Percentiles rank a stretch among this genome's conserved stretches.
These are phyloP conservation scores for Adansonia madagascariensis DNA, from an alignment of 441 rosid genomes.

Conservation along the genomic window DNA sequence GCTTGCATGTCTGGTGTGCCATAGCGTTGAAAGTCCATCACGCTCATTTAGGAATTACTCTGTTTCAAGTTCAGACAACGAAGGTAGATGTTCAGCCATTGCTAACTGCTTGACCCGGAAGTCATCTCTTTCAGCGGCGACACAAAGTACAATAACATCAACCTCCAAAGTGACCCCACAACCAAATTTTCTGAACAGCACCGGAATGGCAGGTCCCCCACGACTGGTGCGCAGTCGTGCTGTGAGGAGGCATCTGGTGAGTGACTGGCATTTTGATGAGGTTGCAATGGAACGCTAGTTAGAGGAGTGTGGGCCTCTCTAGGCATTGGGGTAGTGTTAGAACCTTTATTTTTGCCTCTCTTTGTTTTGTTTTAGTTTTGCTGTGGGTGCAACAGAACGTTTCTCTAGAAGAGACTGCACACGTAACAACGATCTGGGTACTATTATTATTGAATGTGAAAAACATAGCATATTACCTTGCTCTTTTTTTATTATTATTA, in stretches of 20 bases:
- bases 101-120: slow-evolving; percentile 71
- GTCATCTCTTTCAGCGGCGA: slow-evolving; percentile 62
- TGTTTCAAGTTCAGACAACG: slow-evolving; percentile 84
- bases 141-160: slow-evolving; percentile 42
- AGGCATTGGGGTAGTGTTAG: slow-evolving; percentile 32
- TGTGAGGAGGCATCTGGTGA: slow-evolving; percentile 81
- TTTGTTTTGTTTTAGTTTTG: slow-evolving; percentile 23
- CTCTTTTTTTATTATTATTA: too few relatives aligned
- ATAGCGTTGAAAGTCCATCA: slow-evolving; percentile 83
- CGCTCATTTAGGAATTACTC: slow-evolving; percentile 93
- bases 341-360: slow-evolving; percentile 16
- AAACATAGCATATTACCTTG: too few relatives aligned
- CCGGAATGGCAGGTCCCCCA: slow-evolving; percentile 61
- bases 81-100: slow-evolving; percentile 77
- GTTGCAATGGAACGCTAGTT: slow-evolving; percentile 52
- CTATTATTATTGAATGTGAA: too few relatives aligned
- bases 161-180: slow-evolving; percentile 94
- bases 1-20: slow-evolving; percentile 87
- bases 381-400: slow-evolving; percentile 35
- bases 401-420: too few relatives aligned
- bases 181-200: slow-evolving; percentile 47
- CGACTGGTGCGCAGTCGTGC: slow-evolving; percentile 85
- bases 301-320: slow-evolving; percentile 5
- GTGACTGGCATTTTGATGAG: slow-evolving; percentile 93
- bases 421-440: too few relatives aligned